phyloP scores from a whole-genome alignment of 2,329 filamentous ascomycete species.

The Helicocarpus griseus region DNA sequence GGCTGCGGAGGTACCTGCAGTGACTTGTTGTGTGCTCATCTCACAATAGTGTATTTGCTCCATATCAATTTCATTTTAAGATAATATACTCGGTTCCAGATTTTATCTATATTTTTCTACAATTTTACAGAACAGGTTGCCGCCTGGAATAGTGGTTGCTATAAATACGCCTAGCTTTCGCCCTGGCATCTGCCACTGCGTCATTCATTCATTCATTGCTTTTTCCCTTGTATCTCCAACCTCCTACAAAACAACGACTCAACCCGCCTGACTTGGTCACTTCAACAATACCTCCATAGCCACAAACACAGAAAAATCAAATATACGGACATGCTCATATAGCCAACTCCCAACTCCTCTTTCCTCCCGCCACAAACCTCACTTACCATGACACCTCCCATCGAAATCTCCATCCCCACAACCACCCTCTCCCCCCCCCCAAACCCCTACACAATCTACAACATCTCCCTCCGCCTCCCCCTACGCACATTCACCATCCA shows the following conservation, averaged over 20 bases:
- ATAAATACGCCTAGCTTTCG: not conserved
- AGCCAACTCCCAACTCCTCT: not conserved
- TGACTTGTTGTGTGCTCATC: too few relatives aligned
- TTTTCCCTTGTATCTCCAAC: not conserved
- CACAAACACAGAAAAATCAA: too few relatives aligned
- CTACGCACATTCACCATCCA: conserved; percentile 48
- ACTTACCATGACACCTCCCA: conserved; percentile 21
- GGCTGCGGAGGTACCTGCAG: not conserved
- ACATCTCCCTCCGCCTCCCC: conserved; percentile 51
- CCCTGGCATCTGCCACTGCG: not conserved
- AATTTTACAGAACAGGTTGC: too few relatives aligned
- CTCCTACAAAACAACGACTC: too few relatives aligned
- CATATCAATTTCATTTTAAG: too few relatives aligned
- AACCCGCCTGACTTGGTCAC: too few relatives aligned
- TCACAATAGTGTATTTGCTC: too few relatives aligned
- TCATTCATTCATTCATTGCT: not conserved
- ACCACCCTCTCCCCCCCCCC: conserved; percentile 31
- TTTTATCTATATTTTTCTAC: too few relatives aligned
- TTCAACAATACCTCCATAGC: too few relatives aligned
- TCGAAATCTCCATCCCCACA: conserved; percentile 35
- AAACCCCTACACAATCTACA: conserved; percentile 49
- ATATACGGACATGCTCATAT: not conserved
- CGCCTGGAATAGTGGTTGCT: not conserved
- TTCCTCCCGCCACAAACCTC: not conserved
- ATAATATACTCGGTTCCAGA: too few relatives aligned